These are phyloP conservation scores for Paraglomus occultum DNA, from an alignment of 192 early-diverging fungal genomes.

Conservation along the genomic window DNA sequence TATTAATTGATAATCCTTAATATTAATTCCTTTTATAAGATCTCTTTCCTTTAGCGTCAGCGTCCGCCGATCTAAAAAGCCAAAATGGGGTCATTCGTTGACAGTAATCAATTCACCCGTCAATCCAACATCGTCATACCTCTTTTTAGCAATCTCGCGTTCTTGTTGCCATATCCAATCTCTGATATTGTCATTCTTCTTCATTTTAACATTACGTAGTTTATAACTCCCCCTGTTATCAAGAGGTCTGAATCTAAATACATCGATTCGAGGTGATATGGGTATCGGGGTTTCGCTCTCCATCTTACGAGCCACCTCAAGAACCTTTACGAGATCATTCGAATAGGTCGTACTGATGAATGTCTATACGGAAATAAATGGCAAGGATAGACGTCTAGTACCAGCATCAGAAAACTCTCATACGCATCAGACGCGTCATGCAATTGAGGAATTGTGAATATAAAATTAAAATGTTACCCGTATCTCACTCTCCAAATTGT, in stretches of 20 bases:
- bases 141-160: conserved; percentile 12
- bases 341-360: neutral
- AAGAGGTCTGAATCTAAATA: neutral
- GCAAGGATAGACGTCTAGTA: too few species aligned
- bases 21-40: too few species aligned
- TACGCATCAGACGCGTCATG: too few species aligned
- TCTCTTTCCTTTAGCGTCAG: too few species aligned
- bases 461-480: too few species aligned
- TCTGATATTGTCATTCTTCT: neutral
- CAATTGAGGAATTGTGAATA: too few species aligned
- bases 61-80: too few species aligned
- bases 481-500: too few species aligned
- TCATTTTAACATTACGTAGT: neutral
- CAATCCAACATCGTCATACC: neutral
- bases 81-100: too few species aligned
- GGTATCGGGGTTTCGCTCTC: neutral
- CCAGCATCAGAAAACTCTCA: too few species aligned
- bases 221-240: neutral
- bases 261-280: conserved; percentile 4
- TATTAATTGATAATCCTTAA: too few species aligned
- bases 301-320: conserved; percentile 2
- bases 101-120: too few species aligned
- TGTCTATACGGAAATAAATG: conserved; percentile 1
- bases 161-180: conserved; percentile 13
- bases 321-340: neutral